Conservation (phyloP, 2,329 filamentous ascomycete genomes). For the Claviceps fusiformis region DNA sequence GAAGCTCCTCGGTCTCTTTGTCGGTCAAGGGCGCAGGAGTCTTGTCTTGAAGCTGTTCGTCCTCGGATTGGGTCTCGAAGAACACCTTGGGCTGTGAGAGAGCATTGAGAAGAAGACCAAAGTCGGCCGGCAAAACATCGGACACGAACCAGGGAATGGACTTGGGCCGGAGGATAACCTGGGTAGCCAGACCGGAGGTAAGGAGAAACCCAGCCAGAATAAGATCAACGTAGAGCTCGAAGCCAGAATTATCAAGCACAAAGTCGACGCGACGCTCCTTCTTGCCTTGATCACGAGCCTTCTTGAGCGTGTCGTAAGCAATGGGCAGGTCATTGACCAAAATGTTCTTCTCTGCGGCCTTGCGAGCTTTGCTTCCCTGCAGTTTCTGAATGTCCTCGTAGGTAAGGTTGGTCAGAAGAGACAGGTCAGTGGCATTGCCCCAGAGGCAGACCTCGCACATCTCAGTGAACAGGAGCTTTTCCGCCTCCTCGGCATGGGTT, state of each 20-base stretch:
- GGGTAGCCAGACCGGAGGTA: conserved; percentile 70
- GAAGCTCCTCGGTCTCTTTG: conserved; percentile 51
- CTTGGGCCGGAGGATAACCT: conserved; percentile 83
- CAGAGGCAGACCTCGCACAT: conserved; percentile 96
- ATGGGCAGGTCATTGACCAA: conserved; percentile 69
- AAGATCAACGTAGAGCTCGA: conserved; percentile 92
- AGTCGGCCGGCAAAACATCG: conserved; percentile 80
- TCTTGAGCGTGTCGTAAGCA: conserved; percentile 56
- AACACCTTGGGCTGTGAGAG: conserved; percentile 67
- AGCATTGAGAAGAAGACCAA: conserved; percentile 65
- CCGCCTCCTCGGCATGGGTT: conserved; percentile 48
- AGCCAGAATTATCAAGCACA: conserved; percentile 92
- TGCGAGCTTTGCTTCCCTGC: conserved; percentile 77
- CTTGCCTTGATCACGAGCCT: conserved; percentile 48
- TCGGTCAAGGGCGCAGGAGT: conserved; percentile 50
- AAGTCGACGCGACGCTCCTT: conserved; percentile 75
- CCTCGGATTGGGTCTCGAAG: conserved; percentile 62
- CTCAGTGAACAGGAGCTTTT: conserved; percentile 70
- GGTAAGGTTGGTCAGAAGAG: conserved; percentile 73
- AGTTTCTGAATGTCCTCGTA: conserved; percentile 97
- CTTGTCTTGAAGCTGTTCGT: conserved; percentile 43
- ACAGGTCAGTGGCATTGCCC: conserved; percentile 93
- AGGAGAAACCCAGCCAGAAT: conserved; percentile 85
- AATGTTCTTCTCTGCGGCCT: conserved; percentile 82
- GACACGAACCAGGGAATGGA: conserved; percentile 97